These are phyloP conservation scores for Tetraselmis chui DNA, from an alignment of 139 green algal species.

Conservation along the genomic window DNA sequence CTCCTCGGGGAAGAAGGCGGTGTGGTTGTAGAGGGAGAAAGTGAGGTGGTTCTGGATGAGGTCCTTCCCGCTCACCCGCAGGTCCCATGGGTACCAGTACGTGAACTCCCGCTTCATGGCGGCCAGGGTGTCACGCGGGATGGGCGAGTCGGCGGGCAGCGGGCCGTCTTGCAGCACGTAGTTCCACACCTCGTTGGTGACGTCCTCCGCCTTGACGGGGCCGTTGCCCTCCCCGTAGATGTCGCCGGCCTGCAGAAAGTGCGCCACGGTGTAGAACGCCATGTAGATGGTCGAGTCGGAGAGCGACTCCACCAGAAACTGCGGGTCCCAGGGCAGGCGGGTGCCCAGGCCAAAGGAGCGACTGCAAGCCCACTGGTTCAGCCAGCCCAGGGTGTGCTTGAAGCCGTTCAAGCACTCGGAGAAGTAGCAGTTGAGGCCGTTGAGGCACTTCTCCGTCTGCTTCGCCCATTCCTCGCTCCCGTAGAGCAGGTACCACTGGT, in stretches of 20 bases:
- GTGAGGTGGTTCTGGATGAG: conserved; percentile 99
- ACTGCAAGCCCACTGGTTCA: conserved; percentile 94
- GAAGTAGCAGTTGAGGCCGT: conserved; percentile 9
- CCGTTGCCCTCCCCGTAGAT: conserved; percentile 70
- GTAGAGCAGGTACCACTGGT: conserved; percentile 85
- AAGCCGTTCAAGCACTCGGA: conserved; percentile 49
- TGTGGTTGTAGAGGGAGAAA: conserved; percentile 98
- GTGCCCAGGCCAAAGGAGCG: conserved; percentile 95
- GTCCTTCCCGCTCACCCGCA: conserved; percentile 89
- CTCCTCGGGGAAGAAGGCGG: conserved; percentile 73
- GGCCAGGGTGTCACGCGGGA: conserved; percentile 50
- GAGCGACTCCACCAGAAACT: conserved; percentile 96
- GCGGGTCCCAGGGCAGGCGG: conserved; percentile 86
- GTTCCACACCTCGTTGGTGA: conserved; percentile 86
- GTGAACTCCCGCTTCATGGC: conserved; percentile 83
- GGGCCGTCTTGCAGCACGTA: conserved; percentile 72
- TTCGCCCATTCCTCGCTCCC: conserved; percentile 26
- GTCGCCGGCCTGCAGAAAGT: conserved; percentile 77
- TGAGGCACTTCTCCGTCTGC: conserved; percentile 15
- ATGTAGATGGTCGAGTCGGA: conserved; percentile 99
- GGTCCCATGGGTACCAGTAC: conserved; percentile 99
- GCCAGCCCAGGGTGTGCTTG: conserved; percentile 81
- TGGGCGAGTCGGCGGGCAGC: conserved; percentile 39
- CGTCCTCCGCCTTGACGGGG: conserved; percentile 56
- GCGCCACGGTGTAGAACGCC: conserved; percentile 96